phyloP scores from a whole-genome alignment of 148 eudicot species.

The Agrostemma githago region DNA sequence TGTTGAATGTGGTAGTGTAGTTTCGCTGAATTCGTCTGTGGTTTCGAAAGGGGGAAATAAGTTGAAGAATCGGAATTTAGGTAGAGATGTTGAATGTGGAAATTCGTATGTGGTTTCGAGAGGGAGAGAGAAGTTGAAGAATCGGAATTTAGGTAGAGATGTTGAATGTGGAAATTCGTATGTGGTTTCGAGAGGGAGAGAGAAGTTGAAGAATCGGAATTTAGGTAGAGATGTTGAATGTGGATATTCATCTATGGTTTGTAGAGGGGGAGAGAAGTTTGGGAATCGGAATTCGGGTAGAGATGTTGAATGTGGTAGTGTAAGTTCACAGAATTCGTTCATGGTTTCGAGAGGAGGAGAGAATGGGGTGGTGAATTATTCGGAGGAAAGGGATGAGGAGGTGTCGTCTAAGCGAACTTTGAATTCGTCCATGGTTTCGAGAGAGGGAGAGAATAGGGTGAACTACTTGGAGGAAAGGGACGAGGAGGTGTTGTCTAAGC shows the following conservation, averaged over 20 bases:
- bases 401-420: slow-evolving; percentile 26
- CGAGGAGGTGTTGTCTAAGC: slow-evolving; percentile 44
- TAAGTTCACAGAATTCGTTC: too few relatives aligned
- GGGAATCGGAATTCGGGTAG: slow-evolving; percentile 31
- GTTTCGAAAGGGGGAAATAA: too few relatives aligned
- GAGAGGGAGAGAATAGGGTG: slow-evolving; percentile 26
- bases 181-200: too few relatives aligned
- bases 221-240: background rate
- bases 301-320: slow-evolving; percentile 28
- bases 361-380: slow-evolving; percentile 28
- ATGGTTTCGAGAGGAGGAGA: slow-evolving; percentile 19
- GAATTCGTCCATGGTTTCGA: slow-evolving; percentile 1
- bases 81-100: too few relatives aligned
- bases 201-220: background rate
- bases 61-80: background rate
- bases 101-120: too few relatives aligned
- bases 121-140: too few relatives aligned
- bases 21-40: too few relatives aligned
- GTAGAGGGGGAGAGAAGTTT: slow-evolving; percentile 27
- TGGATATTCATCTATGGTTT: slow-evolving; percentile 6
- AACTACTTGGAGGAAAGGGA: slow-evolving; percentile 54
- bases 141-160: too few relatives aligned
- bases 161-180: too few relatives aligned
- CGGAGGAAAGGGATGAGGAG: slow-evolving; percentile 58
- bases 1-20: too few relatives aligned